These are phyloP conservation scores for Imleria badia DNA, from an alignment of 768 basidiomycete genomes.

Conservation along the genomic window DNA sequence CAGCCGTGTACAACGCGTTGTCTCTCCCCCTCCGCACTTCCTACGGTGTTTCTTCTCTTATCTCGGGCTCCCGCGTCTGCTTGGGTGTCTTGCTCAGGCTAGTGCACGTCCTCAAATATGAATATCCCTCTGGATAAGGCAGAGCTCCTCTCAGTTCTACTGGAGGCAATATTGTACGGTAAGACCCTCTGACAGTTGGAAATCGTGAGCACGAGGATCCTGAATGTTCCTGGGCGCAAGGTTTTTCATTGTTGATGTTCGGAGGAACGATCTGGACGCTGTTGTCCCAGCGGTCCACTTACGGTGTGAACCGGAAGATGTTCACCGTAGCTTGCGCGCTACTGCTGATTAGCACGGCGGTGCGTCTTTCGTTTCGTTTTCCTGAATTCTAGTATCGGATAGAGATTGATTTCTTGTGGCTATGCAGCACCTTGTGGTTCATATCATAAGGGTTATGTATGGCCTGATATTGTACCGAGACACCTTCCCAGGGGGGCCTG, in stretches of 20 bases:
- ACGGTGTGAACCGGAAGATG: not conserved
- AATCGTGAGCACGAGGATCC: not conserved
- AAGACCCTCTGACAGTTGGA: not conserved
- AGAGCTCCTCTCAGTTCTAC: not conserved
- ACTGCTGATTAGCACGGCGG: not conserved
- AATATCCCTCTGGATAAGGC: not conserved
- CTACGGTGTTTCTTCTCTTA: no score
- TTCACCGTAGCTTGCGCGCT: not conserved
- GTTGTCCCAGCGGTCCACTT: not conserved
- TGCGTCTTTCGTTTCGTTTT: not conserved
- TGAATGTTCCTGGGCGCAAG: not conserved
- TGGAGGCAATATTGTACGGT: not conserved
- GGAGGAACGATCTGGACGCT: not conserved
- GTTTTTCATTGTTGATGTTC: not conserved
- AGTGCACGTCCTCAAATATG: not conserved
- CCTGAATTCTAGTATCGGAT: not conserved
- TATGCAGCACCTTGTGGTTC: not conserved
- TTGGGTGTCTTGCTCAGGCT: not conserved
- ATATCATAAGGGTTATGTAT: not conserved
- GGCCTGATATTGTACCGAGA: not conserved
- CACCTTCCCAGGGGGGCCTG: not conserved
- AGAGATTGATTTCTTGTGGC: not conserved
- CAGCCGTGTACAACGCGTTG: no score
- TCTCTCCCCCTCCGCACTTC: no score
- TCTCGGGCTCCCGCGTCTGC: no score